Evolutionary conservation across 2,329 filamentous ascomycete genomes (phyloP).

Genomic region (Leptographium procerum): DNA sequence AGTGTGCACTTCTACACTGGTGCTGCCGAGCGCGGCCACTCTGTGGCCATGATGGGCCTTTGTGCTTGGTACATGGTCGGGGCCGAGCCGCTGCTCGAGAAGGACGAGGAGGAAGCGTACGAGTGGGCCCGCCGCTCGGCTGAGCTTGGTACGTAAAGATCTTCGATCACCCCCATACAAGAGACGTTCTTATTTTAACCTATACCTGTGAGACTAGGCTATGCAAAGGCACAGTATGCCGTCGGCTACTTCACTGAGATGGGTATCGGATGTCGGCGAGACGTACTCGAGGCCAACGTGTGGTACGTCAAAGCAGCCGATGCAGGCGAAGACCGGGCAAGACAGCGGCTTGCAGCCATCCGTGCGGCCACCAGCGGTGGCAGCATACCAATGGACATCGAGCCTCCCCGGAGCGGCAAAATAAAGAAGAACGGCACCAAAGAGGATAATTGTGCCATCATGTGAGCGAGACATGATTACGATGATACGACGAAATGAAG

Average conservation of each 20-base stretch:
- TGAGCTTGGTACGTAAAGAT: constrained; percentile 52
- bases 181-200: background rate
- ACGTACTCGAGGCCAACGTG: constrained; percentile 92
- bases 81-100: constrained; percentile 81
- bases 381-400: constrained; percentile 45
- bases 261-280: constrained; percentile 89
- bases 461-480: constrained; percentile 29
- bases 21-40: constrained; percentile 73
- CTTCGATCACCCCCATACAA: background rate
- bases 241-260: constrained; percentile 97
- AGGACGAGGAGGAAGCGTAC: constrained; percentile 91
- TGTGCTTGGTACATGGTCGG: constrained; percentile 99
- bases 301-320: constrained; percentile 98
- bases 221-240: constrained; percentile 75
- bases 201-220: constrained; percentile 38
- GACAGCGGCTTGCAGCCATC: constrained; percentile 76
- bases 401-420: constrained; percentile 38
- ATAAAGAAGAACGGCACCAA: constrained; percentile 33
- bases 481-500: background rate
- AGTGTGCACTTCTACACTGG: constrained; percentile 97
- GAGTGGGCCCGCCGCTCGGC: constrained; percentile 89
- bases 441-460: constrained; percentile 46
- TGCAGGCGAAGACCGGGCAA: constrained; percentile 80
- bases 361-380: constrained; percentile 62
- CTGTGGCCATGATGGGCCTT: constrained; percentile 91